Base-by-base conservation (phyloP, 2,329 filamentous ascomycete species). In the Epichloe hybrida region DNA sequence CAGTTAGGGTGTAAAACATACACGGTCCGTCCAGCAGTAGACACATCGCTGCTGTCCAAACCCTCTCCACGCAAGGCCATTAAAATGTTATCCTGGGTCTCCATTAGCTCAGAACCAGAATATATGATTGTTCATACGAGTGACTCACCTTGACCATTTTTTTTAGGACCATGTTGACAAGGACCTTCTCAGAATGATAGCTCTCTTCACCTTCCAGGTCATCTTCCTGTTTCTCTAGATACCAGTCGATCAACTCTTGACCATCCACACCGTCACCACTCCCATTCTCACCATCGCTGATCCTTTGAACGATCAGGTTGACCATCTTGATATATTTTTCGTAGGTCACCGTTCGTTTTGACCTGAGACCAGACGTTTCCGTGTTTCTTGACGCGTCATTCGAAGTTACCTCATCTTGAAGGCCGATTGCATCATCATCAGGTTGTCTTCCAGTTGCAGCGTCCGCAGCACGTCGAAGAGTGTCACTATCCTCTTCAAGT, bases 1-100 rank as follows among this genome's bases (percentile, higher is more conserved):
- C 88, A 95, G 69, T 97, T 97, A 52, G 93, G 93, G 70, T 98
- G 93, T 58, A 98, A 64, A 27, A 96, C 86, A 64, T 96, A 98
- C 49, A 93, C 77, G 4, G 86, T 73, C 15, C 59, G 50, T 2
- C 59, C 57, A 1, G 59, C 53, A 11, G 67, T 60, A 15, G 70
- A 65, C 21, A 74, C 69, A 45, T 66, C 69, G 56, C 76, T 63
- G 62, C 72, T 66, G 13, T 71, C 75, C 37, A 77, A 77, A 57
- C 69, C 81, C 56, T 82, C 74, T 46, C 76, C 84, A 41, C 81
- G 75, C 35, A 89, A 81, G 49, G 89, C 86, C 69, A 93, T 88
- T 46, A 97, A 77, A 20, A 94, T 90, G 58, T 95, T 89, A 57
- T 94, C 90, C 69, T 90, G 70, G 72, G 72, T 65, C 27, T 38